Conservation (phyloP, 148 eudicot species). For the Cornus controversa region DNA sequence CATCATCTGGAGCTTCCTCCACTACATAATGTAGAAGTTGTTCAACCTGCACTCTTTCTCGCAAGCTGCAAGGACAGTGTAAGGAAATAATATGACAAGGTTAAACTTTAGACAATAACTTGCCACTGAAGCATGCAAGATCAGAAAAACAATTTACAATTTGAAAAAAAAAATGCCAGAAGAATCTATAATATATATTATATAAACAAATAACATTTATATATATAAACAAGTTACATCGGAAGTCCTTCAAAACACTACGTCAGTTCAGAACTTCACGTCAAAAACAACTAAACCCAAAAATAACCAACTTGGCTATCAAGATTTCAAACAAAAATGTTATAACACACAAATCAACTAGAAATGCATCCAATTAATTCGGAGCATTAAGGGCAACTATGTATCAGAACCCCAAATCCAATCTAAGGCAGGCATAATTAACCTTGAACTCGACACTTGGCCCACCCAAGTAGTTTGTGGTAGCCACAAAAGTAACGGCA, state of each 20-base stretch:
- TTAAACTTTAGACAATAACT: neutral
- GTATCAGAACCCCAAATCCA: no score
- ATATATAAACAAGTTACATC: neutral
- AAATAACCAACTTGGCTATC: no score
- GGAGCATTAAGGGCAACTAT: no score
- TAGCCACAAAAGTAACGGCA: neutral
- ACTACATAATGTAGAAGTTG: conserved; percentile 76
- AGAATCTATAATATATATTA: neutral
- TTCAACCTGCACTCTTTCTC: conserved; percentile 71
- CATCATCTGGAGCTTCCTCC: conserved; percentile 87
- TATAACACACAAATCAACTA: neutral
- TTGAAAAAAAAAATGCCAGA: neutral
- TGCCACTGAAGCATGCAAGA: neutral
- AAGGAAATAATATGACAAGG: neutral
- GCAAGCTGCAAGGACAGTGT: conserved; percentile 50
- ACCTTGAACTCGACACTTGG: no score
- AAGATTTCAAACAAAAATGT: no score
- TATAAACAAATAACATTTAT: neutral
- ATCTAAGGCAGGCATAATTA: no score
- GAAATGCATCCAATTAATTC: no score
- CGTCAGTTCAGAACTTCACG: neutral
- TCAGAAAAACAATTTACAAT: neutral
- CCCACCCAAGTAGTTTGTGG: neutral
- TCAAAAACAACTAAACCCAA: neutral
- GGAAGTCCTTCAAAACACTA: neutral